Evolutionary conservation across 2,329 filamentous ascomycete genomes (phyloP), one percentile per base, ranked within the genome.

Genomic region (Corynespora cassiicola): DNA sequence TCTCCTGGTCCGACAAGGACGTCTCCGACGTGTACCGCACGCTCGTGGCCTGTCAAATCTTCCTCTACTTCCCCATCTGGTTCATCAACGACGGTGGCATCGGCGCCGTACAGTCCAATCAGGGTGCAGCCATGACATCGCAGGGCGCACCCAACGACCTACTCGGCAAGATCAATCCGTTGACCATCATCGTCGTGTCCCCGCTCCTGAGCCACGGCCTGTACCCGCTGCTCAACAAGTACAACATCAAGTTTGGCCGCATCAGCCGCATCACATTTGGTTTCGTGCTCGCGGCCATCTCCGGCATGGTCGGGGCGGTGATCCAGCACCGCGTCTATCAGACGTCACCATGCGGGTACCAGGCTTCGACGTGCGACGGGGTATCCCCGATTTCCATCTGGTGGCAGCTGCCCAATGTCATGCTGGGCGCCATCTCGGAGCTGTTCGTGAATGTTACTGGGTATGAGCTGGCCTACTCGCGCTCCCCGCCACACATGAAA

Each of bases 211-310:
- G 71, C 48, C 73, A 75, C 31, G 61, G 72, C 14, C 39, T 79
- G 7, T 79, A 79, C 46, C 76, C 76, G 2, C 25, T 65, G 1
- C 62, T 79, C 6, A 62, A 69, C 1, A 69, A 59, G 21, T 35
- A 58, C 22, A 66, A 67, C 30, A 71, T 78, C 43, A 68, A 69
- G 43, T 75, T 75, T 42, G 75, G 75, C 3, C 75, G 72, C 10
- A 69, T 78, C 37, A 71, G 64, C 24, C 75, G 75, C 35, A 77
- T 79, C 44, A 75, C 74, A 3, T 71, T 80, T 3, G 78, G 79
- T 21, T 72, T 81, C 40, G 54, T 65, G 27, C 54, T 82, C 50
- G 77, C 77, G 3, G 69, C 71, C 1, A 37, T 80, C 11, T 72
- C 71, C 26, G 73, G 76, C 25, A n/a, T n/a, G n/a, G 41, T 60